These are phyloP conservation scores for Tephrocybe sp. DNA, from an alignment of 768 basidiomycete species.

Conservation along the genomic window DNA sequence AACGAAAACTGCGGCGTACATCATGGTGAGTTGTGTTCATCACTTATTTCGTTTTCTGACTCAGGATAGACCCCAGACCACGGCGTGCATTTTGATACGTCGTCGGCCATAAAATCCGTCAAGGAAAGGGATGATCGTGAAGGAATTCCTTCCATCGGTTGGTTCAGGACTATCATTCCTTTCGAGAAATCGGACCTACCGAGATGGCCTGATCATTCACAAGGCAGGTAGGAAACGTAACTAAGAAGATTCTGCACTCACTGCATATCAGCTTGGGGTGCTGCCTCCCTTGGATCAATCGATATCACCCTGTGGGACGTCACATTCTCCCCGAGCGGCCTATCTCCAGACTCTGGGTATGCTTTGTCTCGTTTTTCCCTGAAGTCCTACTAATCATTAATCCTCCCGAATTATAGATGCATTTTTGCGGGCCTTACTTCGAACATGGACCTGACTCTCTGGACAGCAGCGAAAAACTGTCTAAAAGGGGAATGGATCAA, in stretches of 20 bases:
- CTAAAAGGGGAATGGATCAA: constrained; percentile 73
- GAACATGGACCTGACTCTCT: constrained; percentile 73
- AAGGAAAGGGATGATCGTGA: constrained; percentile 25
- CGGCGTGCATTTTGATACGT: constrained; percentile 64
- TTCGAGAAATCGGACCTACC: constrained; percentile 40
- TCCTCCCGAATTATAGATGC: constrained; percentile 42
- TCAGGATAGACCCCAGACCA: constrained; percentile 63
- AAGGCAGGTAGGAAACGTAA: constrained; percentile 29
- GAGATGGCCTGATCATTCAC: constrained; percentile 48
- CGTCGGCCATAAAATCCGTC: constrained; percentile 45
- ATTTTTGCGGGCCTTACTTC: constrained; percentile 66
- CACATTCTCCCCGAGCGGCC: constrained; percentile 64
- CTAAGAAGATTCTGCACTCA: background rate
- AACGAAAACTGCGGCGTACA: constrained; percentile 65
- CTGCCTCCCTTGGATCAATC: constrained; percentile 69
- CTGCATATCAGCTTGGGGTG: constrained; percentile 57
- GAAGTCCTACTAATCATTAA: background rate
- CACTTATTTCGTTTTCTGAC: background rate
- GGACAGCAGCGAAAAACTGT: constrained; percentile 63
- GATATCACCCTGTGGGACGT: constrained; percentile 58
- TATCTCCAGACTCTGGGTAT: constrained; percentile 61
- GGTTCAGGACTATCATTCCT: constrained; percentile 76
- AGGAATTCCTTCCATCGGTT: constrained; percentile 44
- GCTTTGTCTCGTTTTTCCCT: constrained; percentile 2
- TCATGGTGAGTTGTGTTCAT: constrained; percentile 47